Conservation (phyloP, 2,329 filamentous ascomycete genomes). For the Arthrobotrys sphaeroides region DNA sequence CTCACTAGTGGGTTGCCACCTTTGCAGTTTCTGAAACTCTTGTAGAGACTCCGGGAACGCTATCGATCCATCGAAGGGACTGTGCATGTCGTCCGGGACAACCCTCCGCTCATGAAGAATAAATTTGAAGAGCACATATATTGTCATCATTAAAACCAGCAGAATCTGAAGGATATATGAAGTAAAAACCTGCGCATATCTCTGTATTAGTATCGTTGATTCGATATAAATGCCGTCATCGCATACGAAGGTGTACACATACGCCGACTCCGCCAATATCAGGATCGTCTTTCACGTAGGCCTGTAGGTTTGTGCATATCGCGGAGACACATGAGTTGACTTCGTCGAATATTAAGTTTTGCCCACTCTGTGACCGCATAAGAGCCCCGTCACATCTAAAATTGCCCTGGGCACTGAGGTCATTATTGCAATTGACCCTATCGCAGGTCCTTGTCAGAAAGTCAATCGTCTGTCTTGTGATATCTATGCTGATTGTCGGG, state of each 20-base stretch:
- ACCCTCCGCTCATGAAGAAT: slow-evolving; percentile 40
- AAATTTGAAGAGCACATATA: slow-evolving; percentile 45
- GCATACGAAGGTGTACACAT: background rate
- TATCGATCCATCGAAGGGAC: slow-evolving; percentile 35
- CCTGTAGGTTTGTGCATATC: slow-evolving; percentile 37
- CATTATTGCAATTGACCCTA: slow-evolving; percentile 40
- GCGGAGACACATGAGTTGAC: slow-evolving; percentile 17
- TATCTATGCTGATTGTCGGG: slow-evolving; percentile 22
- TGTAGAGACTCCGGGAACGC: slow-evolving; percentile 37
- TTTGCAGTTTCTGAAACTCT: slow-evolving; percentile 52
- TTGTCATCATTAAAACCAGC: slow-evolving; percentile 45
- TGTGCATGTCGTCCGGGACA: slow-evolving; percentile 28
- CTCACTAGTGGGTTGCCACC: background rate
- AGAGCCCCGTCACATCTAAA: slow-evolving; percentile 4
- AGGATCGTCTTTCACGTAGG: slow-evolving; percentile 43
- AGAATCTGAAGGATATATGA: slow-evolving; percentile 49
- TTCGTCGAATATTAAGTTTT: slow-evolving; percentile 2
- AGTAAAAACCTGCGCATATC: slow-evolving; percentile 30
- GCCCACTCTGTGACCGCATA: slow-evolving; percentile 7
- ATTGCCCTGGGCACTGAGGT: background rate
- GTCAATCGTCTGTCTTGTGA: slow-evolving; percentile 6
- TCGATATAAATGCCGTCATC: background rate
- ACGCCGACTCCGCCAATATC: slow-evolving; percentile 51
- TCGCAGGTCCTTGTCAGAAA: slow-evolving; percentile 26
- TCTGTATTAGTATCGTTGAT: background rate